Percentiles rank a stretch among this genome's conserved stretches.
These are phyloP conservation scores for Cadophora sp. DNA, from an alignment of 2,329 filamentous ascomycete genomes.

Conservation along the genomic window DNA sequence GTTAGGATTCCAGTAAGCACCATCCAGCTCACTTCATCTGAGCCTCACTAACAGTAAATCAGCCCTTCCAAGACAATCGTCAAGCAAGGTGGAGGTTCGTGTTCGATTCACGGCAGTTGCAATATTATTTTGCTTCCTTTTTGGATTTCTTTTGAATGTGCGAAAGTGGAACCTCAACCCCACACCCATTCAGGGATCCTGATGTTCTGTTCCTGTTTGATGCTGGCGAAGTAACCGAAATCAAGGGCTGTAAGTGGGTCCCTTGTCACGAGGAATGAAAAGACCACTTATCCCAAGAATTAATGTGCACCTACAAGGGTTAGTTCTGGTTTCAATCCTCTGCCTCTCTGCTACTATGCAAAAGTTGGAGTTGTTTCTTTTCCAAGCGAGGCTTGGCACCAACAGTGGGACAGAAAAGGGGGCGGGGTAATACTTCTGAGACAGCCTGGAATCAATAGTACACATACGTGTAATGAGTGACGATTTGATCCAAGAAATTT, in stretches of 20 bases:
- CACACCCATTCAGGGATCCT: neutral
- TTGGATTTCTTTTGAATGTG: neutral
- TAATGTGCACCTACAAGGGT: too few relatives aligned
- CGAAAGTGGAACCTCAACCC: neutral
- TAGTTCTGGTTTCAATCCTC: too few relatives aligned
- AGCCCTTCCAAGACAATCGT: conserved; percentile 12
- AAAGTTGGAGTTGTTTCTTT: neutral
- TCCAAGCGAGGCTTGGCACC: neutral
- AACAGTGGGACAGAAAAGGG: neutral
- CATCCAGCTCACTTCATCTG: fast-evolving
- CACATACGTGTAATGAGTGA: too few relatives aligned
- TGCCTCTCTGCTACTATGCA: neutral
- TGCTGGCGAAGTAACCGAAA: too few relatives aligned
- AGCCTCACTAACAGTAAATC: neutral
- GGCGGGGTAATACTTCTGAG: too few relatives aligned
- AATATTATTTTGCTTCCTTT: neutral
- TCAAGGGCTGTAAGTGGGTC: too few relatives aligned
- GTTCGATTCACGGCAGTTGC: conserved; percentile 14
- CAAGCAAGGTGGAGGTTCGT: conserved; percentile 8
- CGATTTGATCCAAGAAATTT: too few relatives aligned
- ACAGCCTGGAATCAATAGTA: too few relatives aligned
- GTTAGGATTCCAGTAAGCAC: conserved; percentile 8
- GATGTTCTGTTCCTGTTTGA: too few relatives aligned
- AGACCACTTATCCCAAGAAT: too few relatives aligned
- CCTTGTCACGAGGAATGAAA: too few relatives aligned